Evolutionary conservation across 2,329 filamentous ascomycete species (phyloP).

Genomic region (Neurospora crassa): DNA sequence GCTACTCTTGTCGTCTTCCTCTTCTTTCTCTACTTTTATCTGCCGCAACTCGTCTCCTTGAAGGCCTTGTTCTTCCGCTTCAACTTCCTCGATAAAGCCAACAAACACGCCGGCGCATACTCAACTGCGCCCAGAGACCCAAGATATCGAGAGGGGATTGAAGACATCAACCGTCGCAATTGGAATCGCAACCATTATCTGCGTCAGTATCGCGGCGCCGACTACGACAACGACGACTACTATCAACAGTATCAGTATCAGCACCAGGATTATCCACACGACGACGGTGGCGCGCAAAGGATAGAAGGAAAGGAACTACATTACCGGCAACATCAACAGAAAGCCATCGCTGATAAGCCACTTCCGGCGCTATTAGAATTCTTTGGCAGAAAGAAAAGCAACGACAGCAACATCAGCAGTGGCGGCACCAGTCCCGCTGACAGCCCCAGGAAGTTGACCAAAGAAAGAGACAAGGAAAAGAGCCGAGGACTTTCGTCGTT

Average conservation of each 20-base stretch:
- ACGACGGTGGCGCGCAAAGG: slow-evolving; percentile 10
- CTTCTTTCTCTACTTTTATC: slow-evolving; percentile 41
- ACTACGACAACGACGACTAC: slow-evolving; percentile 7
- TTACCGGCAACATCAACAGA: neutral
- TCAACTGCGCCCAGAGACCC: neutral
- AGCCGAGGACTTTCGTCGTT: neutral
- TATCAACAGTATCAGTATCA: slow-evolving; percentile 7
- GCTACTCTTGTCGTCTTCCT: slow-evolving; percentile 39
- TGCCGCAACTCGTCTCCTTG: slow-evolving; percentile 23
- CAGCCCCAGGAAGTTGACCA: neutral
- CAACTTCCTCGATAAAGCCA: slow-evolving; percentile 1
- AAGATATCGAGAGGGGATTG: slow-evolving; percentile 8
- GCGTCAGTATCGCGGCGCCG: neutral
- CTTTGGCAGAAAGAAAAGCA: slow-evolving; percentile 4
- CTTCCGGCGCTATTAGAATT: neutral
- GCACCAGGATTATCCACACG: slow-evolving; percentile 11
- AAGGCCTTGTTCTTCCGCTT: slow-evolving; percentile 15
- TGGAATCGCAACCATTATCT: neutral
- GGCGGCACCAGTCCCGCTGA: slow-evolving; percentile 4
- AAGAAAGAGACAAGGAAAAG: slow-evolving; percentile 7
- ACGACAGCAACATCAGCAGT: neutral
- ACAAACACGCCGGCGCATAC: slow-evolving; percentile 4
- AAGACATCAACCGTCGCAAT: neutral
- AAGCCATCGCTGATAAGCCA: neutral
- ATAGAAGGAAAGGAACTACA: slow-evolving; percentile 1